Evolutionary conservation across 78 protist genomes (phyloP).

Genomic region (Dictyostelium capitatum): DNA sequence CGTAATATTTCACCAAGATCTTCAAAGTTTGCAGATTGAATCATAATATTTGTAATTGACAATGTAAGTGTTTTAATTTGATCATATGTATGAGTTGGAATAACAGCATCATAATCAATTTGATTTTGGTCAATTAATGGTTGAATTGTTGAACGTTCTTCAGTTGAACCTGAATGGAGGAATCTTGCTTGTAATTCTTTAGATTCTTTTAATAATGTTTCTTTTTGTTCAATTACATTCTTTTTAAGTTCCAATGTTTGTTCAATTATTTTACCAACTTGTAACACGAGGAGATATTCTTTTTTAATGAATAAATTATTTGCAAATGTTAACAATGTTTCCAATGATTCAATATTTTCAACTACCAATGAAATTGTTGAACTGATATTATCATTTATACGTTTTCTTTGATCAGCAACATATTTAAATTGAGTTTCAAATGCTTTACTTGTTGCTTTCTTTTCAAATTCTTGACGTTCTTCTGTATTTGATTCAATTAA

Average conservation of each 20-base stretch:
- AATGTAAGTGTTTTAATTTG: slow-evolving; percentile 29
- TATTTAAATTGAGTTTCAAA: neutral
- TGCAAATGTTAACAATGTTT: slow-evolving; percentile 35
- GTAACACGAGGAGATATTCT: slow-evolving; percentile 43
- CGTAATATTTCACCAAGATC: slow-evolving; percentile 76
- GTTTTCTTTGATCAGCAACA: slow-evolving; percentile 24
- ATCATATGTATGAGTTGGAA: slow-evolving; percentile 55
- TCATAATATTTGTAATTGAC: slow-evolving; percentile 49
- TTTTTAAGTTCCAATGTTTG: slow-evolving; percentile 17
- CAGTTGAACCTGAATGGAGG: neutral
- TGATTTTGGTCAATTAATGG: slow-evolving; percentile 2
- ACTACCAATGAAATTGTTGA: slow-evolving; percentile 13
- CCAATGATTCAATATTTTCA: slow-evolving; percentile 8
- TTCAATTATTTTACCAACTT: slow-evolving; percentile 57
- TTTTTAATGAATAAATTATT: slow-evolving; percentile 29
- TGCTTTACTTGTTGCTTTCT: neutral
- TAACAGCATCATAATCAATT: neutral
- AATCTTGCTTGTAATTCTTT: slow-evolving; percentile 26
- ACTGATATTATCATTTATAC: neutral
- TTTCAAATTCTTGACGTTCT: slow-evolving; percentile 46
- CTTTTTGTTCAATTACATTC: slow-evolving; percentile 37
- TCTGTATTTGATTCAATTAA: slow-evolving; percentile 8
- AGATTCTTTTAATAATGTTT: slow-evolving; percentile 13
- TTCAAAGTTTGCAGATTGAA: slow-evolving; percentile 62
- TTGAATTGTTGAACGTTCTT: slow-evolving; percentile 38